Evolutionary conservation across 768 basidiomycete species (phyloP).

Genomic region (Boletus insuetus): DNA sequence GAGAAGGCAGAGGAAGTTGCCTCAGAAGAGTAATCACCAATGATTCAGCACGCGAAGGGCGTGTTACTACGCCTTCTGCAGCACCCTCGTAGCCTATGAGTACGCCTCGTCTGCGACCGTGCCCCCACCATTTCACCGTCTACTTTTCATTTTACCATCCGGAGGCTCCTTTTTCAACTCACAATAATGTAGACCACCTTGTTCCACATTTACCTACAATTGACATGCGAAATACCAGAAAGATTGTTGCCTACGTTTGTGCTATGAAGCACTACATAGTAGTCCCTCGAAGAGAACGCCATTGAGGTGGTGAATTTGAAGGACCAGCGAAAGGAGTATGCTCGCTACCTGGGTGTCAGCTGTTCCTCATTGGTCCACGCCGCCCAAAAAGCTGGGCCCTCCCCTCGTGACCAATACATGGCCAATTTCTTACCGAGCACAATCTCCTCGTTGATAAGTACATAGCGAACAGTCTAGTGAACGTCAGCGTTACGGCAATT

Average conservation of each 20-base stretch:
- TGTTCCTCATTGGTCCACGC: constrained; percentile 73
- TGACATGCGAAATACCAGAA: constrained; percentile 29
- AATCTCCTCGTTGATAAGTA: constrained; percentile 74
- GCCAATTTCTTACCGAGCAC: constrained; percentile 63
- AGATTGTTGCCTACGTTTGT: not conserved
- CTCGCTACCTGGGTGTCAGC: constrained; percentile 10
- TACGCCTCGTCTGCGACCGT: constrained; percentile 8
- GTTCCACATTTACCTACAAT: constrained; percentile 28
- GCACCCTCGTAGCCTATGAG: constrained; percentile 2
- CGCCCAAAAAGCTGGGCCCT: constrained; percentile 68
- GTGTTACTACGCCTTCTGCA: constrained; percentile 2
- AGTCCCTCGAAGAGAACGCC: not conserved
- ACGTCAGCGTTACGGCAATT: constrained; percentile 7
- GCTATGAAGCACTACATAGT: not conserved
- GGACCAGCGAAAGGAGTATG: not conserved
- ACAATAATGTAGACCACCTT: constrained; percentile 30
- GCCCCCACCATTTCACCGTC: not conserved
- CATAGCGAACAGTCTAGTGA: constrained; percentile 68
- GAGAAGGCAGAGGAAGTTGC: constrained; percentile 35
- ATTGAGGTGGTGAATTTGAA: not conserved
- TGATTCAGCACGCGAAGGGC: not conserved
- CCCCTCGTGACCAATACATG: constrained; percentile 72
- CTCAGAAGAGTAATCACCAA: constrained; percentile 21
- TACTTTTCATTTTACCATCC: constrained; percentile 12
- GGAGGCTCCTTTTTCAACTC: constrained; percentile 2